phyloP scores from a whole-genome alignment of 768 basidiomycete species.

The Mycena latifolia region DNA sequence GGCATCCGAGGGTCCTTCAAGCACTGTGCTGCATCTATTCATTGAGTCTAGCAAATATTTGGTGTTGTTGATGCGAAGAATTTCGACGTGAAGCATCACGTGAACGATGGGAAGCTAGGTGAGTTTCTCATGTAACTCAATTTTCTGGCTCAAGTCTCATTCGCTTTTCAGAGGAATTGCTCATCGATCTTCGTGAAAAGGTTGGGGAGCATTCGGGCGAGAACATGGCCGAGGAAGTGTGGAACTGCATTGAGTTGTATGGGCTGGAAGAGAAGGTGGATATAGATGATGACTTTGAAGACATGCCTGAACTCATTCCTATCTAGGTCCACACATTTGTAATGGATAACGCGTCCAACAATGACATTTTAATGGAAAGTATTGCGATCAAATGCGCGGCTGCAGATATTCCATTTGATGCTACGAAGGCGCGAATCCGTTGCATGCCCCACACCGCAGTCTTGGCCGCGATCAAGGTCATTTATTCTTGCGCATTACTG shows the following conservation, averaged over 20 bases:
- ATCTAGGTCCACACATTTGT: slow-evolving; percentile 35
- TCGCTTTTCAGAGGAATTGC: no score
- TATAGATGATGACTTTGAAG: neutral
- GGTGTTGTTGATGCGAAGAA: no score
- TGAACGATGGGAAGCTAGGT: slow-evolving; percentile 40
- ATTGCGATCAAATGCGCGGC: slow-evolving; percentile 15
- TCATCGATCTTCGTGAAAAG: slow-evolving; percentile 43
- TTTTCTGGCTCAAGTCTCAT: slow-evolving; percentile 16
- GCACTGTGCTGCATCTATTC: no score
- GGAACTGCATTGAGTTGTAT: slow-evolving; percentile 35
- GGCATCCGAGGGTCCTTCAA: no score
- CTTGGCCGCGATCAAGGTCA: slow-evolving; percentile 41
- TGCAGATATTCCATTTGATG: slow-evolving; percentile 30
- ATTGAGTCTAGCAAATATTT: no score
- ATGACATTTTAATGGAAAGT: slow-evolving; percentile 36
- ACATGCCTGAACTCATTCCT: neutral
- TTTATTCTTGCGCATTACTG: slow-evolving; percentile 1
- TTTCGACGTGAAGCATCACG: no score
- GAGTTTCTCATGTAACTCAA: slow-evolving; percentile 27
- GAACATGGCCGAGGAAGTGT: slow-evolving; percentile 43
- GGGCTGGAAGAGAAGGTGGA: slow-evolving; percentile 28
- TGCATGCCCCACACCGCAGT: slow-evolving; percentile 46
- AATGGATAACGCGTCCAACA: slow-evolving; percentile 39
- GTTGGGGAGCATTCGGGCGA: slow-evolving; percentile 43
- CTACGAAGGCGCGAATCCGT: slow-evolving; percentile 33